phyloP scores from a whole-genome alignment of 768 basidiomycete genomes.

The Boletus huronensis region DNA sequence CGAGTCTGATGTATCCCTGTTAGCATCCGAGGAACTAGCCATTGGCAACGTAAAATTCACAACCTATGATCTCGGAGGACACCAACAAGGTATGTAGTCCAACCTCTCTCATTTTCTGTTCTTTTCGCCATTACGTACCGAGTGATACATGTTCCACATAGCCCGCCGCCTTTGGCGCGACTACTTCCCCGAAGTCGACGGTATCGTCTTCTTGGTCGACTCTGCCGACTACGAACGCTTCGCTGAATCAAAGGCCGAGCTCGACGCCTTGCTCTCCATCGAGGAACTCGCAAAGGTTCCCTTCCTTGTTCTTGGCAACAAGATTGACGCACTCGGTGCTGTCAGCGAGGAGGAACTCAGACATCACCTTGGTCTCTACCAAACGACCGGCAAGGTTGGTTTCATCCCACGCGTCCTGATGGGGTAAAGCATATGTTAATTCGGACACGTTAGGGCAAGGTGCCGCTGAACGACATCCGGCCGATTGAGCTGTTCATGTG shows the following conservation, averaged over 20 bases:
- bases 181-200: constrained; percentile 99
- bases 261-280: constrained; percentile 92
- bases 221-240: constrained; percentile 96
- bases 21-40: constrained; percentile 97
- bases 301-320: constrained; percentile 98
- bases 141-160: constrained; percentile 19
- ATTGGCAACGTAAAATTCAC: constrained; percentile 99
- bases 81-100: constrained; percentile 75
- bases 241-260: constrained; percentile 93
- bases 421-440: constrained; percentile 3
- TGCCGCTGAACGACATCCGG: constrained; percentile 92
- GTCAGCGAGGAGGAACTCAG: constrained; percentile 97
- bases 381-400: constrained; percentile 97
- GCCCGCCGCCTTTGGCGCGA: constrained; percentile 99
- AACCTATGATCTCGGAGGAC: constrained; percentile 96
- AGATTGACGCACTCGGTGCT: constrained; percentile 98
- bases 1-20: constrained; percentile 7
- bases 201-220: constrained; percentile 98
- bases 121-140: not conserved
- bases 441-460: constrained; percentile 70
- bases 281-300: constrained; percentile 95
- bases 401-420: not conserved
- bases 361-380: constrained; percentile 91
- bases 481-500: constrained; percentile 99
- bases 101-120: not conserved